These are phyloP conservation scores for Termitomyces sp. DNA, from an alignment of 768 basidiomycete genomes.

Conservation along the genomic window DNA sequence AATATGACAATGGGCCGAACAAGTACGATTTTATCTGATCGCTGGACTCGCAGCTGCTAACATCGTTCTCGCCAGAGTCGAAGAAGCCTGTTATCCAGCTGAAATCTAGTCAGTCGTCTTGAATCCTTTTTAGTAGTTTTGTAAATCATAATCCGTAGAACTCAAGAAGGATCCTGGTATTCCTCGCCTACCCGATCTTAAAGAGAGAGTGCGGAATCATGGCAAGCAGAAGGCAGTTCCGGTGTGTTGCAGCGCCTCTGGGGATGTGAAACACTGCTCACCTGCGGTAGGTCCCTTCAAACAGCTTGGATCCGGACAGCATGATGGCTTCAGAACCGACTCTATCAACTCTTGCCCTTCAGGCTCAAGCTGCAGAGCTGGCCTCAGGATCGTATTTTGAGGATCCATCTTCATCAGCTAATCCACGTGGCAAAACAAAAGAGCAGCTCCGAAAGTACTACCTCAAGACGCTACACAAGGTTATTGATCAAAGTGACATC, in stretches of 20 bases:
- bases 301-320: slow-evolving; percentile 45
- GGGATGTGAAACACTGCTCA: neutral
- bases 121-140: neutral
- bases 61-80: slow-evolving; percentile 22
- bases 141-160: slow-evolving; percentile 34
- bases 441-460: slow-evolving; percentile 72
- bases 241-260: slow-evolving; percentile 22
- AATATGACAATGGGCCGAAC: slow-evolving; percentile 33
- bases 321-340: slow-evolving; percentile 68
- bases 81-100: slow-evolving; percentile 34
- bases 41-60: neutral
- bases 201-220: slow-evolving; percentile 46
- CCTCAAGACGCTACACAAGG: slow-evolving; percentile 78
- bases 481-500: slow-evolving; percentile 91
- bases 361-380: slow-evolving; percentile 36
- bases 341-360: slow-evolving; percentile 48
- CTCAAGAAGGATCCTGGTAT: slow-evolving; percentile 88
- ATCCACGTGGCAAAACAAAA: slow-evolving; percentile 42
- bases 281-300: slow-evolving; percentile 10
- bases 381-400: slow-evolving; percentile 14
- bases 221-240: slow-evolving; percentile 38
- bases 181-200: slow-evolving; percentile 74
- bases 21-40: slow-evolving; percentile 22
- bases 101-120: slow-evolving; percentile 30
- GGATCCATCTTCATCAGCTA: slow-evolving; percentile 27